These are phyloP conservation scores for Taxillus chinensis DNA, from an alignment of 164 flowering plant species.

Conservation along the genomic window DNA sequence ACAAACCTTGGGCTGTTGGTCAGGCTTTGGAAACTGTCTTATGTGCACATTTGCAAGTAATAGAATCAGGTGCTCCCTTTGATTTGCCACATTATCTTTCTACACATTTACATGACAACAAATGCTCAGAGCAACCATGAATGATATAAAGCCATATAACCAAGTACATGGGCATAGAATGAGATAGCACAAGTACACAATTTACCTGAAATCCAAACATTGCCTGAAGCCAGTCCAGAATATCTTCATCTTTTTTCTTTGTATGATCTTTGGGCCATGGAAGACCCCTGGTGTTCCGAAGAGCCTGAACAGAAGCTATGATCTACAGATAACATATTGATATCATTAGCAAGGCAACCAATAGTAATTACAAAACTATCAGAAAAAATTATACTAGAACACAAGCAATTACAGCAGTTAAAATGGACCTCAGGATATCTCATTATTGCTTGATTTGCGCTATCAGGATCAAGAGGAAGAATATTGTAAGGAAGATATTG, in stretches of 20 bases:
- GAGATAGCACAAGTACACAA: not conserved
- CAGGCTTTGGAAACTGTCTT: slow-evolving; percentile 82
- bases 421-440: slow-evolving; percentile 71
- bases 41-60: slow-evolving; percentile 96
- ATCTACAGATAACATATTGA: slow-evolving; percentile 47
- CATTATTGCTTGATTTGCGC: slow-evolving; percentile 97
- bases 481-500: slow-evolving; percentile 86
- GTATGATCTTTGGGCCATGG: slow-evolving; percentile 88
- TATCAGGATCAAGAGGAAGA: slow-evolving; percentile 97
- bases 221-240: slow-evolving; percentile 94
- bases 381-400: not conserved
- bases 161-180: not conserved
- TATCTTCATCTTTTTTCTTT: slow-evolving; percentile 77
- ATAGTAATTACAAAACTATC: not conserved
- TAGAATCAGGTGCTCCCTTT: slow-evolving; percentile 94
- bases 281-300: slow-evolving; percentile 92
- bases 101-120: slow-evolving; percentile 22
- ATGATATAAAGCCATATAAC: not conserved
- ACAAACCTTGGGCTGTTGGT: slow-evolving; percentile 87
- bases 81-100: slow-evolving; percentile 94
- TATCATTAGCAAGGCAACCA: not conserved
- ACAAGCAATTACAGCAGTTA: not conserved
- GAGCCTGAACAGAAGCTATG: slow-evolving; percentile 85
- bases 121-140: too few relatives aligned
- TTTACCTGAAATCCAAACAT: slow-evolving; percentile 99